Evolutionary conservation across 306 rosid species (phyloP).

Genomic region (Malus orientalis): DNA sequence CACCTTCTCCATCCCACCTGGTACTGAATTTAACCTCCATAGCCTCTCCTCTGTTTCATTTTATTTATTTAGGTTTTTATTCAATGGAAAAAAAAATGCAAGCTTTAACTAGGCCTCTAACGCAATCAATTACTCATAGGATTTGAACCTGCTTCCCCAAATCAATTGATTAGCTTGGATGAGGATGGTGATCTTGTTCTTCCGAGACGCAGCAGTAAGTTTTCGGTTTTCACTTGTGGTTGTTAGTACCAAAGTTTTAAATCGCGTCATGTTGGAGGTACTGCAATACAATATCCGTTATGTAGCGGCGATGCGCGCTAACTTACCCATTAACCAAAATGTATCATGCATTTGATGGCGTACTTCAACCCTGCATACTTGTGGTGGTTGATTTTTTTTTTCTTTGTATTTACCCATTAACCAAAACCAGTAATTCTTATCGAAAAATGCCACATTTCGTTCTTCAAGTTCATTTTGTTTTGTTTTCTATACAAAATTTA

Average conservation of each 20-base stretch:
- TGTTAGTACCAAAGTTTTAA: too few relatives aligned
- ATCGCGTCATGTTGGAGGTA: too few relatives aligned
- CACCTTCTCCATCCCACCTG: constrained; percentile 44
- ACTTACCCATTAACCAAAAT: too few relatives aligned
- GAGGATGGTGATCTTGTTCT: constrained; percentile 80
- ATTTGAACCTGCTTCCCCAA: background rate
- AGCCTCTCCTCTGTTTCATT: background rate
- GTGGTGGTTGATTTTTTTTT: background rate
- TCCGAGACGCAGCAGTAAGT: constrained; percentile 49
- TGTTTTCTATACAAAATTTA: background rate
- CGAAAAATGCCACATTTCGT: background rate
- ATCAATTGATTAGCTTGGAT: constrained; percentile 32
- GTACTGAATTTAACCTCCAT: background rate
- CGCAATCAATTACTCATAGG: constrained; percentile 15
- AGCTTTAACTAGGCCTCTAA: background rate
- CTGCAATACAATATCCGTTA: too few relatives aligned
- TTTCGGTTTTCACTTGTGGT: background rate
- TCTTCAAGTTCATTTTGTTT: background rate
- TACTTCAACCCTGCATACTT: background rate
- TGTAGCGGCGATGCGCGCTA: too few relatives aligned
- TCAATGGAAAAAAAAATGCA: background rate
- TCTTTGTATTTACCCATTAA: background rate
- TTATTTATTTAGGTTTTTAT: background rate
- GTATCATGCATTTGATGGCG: too few relatives aligned
- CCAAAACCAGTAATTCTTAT: background rate